Percentiles rank a stretch among this genome's conserved stretches.
These are phyloP conservation scores for Rhizodiscina lignyota DNA, from an alignment of 495 filamentous ascomycete species.

Conservation along the genomic window DNA sequence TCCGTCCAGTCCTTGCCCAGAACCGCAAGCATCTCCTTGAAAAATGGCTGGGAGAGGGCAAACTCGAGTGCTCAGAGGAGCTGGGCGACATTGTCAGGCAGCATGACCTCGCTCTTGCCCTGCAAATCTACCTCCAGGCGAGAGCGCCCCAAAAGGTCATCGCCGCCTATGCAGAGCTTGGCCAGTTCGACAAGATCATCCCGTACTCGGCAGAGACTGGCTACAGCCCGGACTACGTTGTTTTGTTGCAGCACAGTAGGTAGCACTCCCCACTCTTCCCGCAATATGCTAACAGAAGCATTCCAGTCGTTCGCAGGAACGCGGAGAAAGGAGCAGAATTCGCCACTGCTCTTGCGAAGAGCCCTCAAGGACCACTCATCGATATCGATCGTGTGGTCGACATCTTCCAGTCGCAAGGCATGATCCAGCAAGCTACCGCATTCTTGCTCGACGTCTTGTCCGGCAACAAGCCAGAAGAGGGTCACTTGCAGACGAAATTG, in stretches of 20 bases:
- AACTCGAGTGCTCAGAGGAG: conserved; percentile 88
- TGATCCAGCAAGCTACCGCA: conserved; percentile 93
- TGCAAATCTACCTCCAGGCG: conserved; percentile 73
- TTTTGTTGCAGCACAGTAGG: conserved; percentile 80
- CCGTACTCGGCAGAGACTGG: conserved; percentile 68
- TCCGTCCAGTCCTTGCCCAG: conserved; percentile 78
- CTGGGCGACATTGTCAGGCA: conserved; percentile 83
- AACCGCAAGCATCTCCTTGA: conserved; percentile 90
- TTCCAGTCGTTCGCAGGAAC: conserved; percentile 77
- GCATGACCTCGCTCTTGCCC: conserved; percentile 73
- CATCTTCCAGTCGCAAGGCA: conserved; percentile 92
- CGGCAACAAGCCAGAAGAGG: conserved; percentile 88
- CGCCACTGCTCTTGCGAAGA: conserved; percentile 69
- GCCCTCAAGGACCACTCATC: conserved; percentile 68
- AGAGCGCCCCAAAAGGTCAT: conserved; percentile 84
- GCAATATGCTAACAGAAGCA: no score
- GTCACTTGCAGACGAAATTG: conserved; percentile 78
- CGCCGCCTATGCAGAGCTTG: conserved; percentile 84
- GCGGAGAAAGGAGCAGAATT: conserved; percentile 94
- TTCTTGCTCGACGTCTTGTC: conserved; percentile 91
- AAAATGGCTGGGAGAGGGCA: conserved; percentile 94
- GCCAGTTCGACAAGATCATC: conserved; percentile 90
- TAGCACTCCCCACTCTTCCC: no score
- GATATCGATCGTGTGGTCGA: conserved; percentile 92
- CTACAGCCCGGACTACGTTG: conserved; percentile 84